Percentiles rank a stretch among this genome's conserved stretches.
These are phyloP conservation scores for Fereydounia khargensis DNA, from an alignment of 1,284 basidiomycete genomes.

Conservation along the genomic window DNA sequence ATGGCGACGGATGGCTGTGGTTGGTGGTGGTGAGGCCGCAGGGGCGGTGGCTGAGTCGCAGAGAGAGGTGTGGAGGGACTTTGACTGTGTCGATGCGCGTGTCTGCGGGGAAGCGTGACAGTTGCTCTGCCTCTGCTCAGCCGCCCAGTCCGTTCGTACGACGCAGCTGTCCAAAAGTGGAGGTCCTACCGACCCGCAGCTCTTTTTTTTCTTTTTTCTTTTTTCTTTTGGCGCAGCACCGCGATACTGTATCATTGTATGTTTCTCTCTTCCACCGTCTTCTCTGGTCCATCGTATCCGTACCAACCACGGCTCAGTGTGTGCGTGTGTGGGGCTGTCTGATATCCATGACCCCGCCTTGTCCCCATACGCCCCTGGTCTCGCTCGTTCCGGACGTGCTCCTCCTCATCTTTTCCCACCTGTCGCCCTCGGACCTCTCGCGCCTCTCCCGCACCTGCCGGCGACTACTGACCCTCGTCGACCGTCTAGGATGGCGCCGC, in stretches of 20 bases:
- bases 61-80: not conserved
- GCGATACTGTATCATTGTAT: no score
- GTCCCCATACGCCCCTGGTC: slow-evolving; percentile 6
- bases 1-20: slow-evolving; percentile 5
- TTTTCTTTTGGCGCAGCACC: not conserved
- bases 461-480: slow-evolving; percentile 5
- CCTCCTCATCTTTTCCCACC: slow-evolving; percentile 15
- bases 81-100: slow-evolving; percentile 1
- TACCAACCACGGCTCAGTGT: no score
- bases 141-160: no score
- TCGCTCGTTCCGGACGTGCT: slow-evolving; percentile 17
- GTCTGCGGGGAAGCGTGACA: no score
- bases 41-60: not conserved
- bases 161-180: no score
- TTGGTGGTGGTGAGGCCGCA: not conserved
- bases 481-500: slow-evolving; percentile 9
- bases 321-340: no score
- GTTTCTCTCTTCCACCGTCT: no score
- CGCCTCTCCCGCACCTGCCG: slow-evolving; percentile 5
- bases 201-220: not conserved
- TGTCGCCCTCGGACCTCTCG: not conserved
- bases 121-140: no score
- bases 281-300: no score
- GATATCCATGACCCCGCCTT: no score
- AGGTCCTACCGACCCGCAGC: slow-evolving; percentile 4